Evolutionary conservation across 108 stramenopile genomes (phyloP).

Genomic region (Nitzschia sp.): DNA sequence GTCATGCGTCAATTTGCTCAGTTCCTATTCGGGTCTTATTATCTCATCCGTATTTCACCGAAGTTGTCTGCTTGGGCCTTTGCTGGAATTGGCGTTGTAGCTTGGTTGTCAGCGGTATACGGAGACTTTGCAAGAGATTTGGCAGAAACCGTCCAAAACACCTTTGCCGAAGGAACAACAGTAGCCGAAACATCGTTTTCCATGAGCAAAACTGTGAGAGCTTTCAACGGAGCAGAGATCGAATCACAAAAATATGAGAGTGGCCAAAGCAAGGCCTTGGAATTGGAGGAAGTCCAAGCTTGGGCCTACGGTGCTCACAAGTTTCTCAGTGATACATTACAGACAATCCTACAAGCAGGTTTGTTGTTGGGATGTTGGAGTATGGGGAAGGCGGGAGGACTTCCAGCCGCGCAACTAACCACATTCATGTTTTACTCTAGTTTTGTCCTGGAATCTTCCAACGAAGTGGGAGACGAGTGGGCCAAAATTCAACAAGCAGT

Average conservation of each 20-base stretch:
- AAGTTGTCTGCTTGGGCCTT: slow-evolving; percentile 65
- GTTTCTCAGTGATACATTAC: slow-evolving; percentile 75
- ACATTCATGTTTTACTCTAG: slow-evolving; percentile 83
- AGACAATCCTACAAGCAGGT: slow-evolving; percentile 55
- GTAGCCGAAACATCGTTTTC: slow-evolving; percentile 84
- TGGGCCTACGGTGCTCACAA: slow-evolving; percentile 85
- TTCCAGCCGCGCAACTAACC: slow-evolving; percentile 67
- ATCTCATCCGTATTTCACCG: slow-evolving; percentile 63
- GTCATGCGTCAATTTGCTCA: slow-evolving; percentile 80
- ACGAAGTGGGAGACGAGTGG: slow-evolving; percentile 88
- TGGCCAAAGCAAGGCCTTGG: slow-evolving; percentile 70
- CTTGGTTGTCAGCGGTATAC: slow-evolving; percentile 64
- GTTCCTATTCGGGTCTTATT: slow-evolving; percentile 72
- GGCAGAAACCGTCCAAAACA: slow-evolving; percentile 73
- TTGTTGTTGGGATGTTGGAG: slow-evolving; percentile 71
- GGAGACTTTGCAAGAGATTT: slow-evolving; percentile 69
- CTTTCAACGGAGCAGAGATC: slow-evolving; percentile 72
- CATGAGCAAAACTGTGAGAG: slow-evolving; percentile 82
- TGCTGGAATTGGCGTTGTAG: slow-evolving; percentile 69
- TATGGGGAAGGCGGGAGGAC: slow-evolving; percentile 55
- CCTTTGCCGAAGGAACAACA: slow-evolving; percentile 75
- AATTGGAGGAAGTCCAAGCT: slow-evolving; percentile 82
- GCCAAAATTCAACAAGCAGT: slow-evolving; percentile 82
- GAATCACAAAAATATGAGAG: slow-evolving; percentile 71
- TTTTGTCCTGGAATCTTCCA: slow-evolving; percentile 77